A percentile compares a stretch with the other conserved stretches of the same genome.
Evolutionary conservation across 2,329 filamentous ascomycete genomes (phyloP).

Genomic region (Colletotrichum tamarilloi): DNA sequence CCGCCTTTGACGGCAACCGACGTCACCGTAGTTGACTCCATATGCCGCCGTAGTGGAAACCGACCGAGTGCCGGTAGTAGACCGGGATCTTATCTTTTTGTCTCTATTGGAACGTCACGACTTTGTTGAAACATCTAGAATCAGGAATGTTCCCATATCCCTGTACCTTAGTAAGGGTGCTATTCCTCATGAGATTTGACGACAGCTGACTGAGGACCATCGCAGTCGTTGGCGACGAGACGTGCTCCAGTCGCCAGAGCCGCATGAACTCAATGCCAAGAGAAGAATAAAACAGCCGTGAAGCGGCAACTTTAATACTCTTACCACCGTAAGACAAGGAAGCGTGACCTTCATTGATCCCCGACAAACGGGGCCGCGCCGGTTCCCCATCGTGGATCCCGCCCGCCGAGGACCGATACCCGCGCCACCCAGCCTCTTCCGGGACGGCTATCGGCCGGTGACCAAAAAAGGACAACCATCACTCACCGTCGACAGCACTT

Average conservation of each 20-base stretch:
- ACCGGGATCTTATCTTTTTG: not conserved
- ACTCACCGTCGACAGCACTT: not conserved
- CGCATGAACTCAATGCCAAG: not conserved
- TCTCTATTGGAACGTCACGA: not conserved
- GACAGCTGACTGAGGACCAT: not conserved
- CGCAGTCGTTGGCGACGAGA: not conserved
- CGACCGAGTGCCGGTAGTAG: not conserved
- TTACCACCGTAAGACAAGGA: not conserved
- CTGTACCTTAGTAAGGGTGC: not conserved
- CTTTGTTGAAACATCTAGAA: not conserved
- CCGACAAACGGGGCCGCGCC: slow-evolving; percentile 31
- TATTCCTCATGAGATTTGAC: not conserved
- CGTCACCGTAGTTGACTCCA: slow-evolving; percentile 1
- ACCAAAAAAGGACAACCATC: slow-evolving; percentile 1
- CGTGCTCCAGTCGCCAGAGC: not conserved
- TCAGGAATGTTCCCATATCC: not conserved
- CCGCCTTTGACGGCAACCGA: slow-evolving; percentile 11
- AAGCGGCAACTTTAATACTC: not conserved
- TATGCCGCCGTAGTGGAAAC: not conserved
- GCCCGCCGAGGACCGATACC: slow-evolving; percentile 16
- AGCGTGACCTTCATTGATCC: slow-evolving; percentile 8
- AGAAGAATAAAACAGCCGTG: not conserved
- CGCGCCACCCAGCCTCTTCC: slow-evolving; percentile 7
- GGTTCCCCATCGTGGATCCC: slow-evolving; percentile 14
- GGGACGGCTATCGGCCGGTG: slow-evolving; percentile 27